Conservation (phyloP, 257 asterid species). For the Linderniella brevidens region DNA sequence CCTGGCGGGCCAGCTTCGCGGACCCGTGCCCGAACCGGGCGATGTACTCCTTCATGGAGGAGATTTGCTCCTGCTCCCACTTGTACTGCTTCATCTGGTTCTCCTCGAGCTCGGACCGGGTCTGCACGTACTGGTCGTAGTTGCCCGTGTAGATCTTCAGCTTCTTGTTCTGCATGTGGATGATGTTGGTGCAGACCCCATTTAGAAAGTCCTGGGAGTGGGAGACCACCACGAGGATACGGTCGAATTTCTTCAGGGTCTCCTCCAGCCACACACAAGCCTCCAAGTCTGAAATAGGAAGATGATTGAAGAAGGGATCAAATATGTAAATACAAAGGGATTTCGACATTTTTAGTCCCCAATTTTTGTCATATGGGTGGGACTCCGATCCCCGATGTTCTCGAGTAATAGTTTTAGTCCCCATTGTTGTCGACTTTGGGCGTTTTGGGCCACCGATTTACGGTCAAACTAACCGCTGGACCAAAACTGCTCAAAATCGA, state of each 20-base stretch:
- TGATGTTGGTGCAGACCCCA: conserved; percentile 94
- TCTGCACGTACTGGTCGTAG: conserved; percentile 80
- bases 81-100: conserved; percentile 94
- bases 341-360: too few relatives aligned
- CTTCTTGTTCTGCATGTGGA: conserved; percentile 87
- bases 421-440: too few relatives aligned
- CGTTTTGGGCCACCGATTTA: too few relatives aligned
- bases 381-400: too few relatives aligned
- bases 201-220: conserved; percentile 96
- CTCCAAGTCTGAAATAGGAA: conserved; percentile 47
- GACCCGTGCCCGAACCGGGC: conserved; percentile 99
- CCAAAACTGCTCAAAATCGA: too few relatives aligned
- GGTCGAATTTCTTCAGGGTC: conserved; percentile 68
- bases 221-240: conserved; percentile 88
- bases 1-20: conserved; percentile 98
- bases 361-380: too few relatives aligned
- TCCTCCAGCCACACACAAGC: conserved; percentile 99
- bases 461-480: too few relatives aligned
- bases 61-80: conserved; percentile 98
- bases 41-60: conserved; percentile 92
- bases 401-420: too few relatives aligned
- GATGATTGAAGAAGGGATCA: neutral
- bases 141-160: conserved; percentile 76
- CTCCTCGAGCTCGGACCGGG: conserved; percentile 90
- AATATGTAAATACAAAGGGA: too few relatives aligned